Conservation (phyloP, 495 filamentous ascomycete genomes). For the Glonium stellatum region DNA sequence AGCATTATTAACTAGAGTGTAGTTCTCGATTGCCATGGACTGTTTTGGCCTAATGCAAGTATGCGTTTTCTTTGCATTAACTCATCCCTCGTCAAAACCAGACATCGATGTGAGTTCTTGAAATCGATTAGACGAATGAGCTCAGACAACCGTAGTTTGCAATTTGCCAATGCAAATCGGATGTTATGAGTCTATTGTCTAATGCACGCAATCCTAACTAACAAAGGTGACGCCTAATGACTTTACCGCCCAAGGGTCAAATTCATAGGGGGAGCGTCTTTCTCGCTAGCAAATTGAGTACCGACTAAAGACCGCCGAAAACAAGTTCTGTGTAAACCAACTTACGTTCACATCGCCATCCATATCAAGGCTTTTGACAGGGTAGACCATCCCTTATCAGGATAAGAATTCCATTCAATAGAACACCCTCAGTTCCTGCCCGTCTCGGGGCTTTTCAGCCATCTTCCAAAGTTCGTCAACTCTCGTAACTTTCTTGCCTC, state of each 20-base stretch:
- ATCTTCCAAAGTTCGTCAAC: slow-evolving; percentile 20
- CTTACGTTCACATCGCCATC: neutral
- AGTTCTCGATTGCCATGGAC: too few species aligned
- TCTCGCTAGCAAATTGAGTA: too few species aligned
- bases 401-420: neutral
- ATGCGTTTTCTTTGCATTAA: neutral
- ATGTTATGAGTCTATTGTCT: too few species aligned
- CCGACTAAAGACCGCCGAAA: too few species aligned
- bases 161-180: too few species aligned
- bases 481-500: neutral
- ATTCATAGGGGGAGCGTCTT: too few species aligned
- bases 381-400: neutral
- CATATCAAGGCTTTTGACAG: neutral
- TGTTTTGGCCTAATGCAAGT: neutral
- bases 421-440: neutral
- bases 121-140: neutral
- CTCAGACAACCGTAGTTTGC: neutral
- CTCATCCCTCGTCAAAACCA: neutral
- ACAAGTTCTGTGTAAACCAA: too few species aligned
- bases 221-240: too few species aligned
- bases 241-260: too few species aligned
- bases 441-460: neutral
- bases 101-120: neutral
- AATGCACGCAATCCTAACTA: too few species aligned
- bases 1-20: too few species aligned